Evolutionary conservation across 2,329 filamentous ascomycete genomes (phyloP).

Genomic region (Thielaviopsis musarum): DNA sequence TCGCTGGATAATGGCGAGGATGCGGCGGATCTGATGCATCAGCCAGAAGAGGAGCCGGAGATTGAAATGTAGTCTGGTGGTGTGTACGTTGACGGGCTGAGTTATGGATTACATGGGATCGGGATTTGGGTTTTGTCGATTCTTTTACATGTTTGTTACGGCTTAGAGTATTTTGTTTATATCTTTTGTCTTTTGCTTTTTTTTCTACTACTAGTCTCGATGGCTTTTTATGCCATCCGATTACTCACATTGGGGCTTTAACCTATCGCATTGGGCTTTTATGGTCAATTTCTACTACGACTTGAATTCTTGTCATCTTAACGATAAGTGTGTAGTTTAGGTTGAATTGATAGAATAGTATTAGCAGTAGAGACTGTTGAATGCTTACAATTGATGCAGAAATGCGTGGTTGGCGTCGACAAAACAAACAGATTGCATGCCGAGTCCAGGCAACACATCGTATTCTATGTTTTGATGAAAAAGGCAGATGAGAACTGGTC

Average conservation of each 20-base stretch:
- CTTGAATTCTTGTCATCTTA: too few relatives aligned
- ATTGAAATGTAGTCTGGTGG: background rate
- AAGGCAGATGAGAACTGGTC: background rate
- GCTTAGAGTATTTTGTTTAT: background rate
- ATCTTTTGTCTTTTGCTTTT: background rate
- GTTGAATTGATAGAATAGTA: background rate
- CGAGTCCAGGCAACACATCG: background rate
- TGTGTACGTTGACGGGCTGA: background rate
- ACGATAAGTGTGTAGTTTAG: background rate
- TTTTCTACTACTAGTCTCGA: too few relatives aligned
- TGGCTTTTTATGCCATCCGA: background rate
- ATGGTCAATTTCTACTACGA: background rate
- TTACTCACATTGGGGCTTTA: background rate
- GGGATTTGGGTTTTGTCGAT: background rate
- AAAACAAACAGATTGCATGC: background rate
- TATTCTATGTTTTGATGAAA: background rate
- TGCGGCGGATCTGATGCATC: slow-evolving; percentile 17
- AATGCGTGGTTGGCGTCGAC: background rate
- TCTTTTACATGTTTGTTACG: background rate
- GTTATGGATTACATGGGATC: background rate
- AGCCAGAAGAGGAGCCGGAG: slow-evolving; percentile 10
- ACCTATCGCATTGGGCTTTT: background rate
- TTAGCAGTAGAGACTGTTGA: background rate
- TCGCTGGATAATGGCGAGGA: slow-evolving; percentile 18
- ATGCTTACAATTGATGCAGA: background rate